Evolutionary conservation across 2,329 filamentous ascomycete species (phyloP).

Genomic region (Akanthomyces muscarius): DNA sequence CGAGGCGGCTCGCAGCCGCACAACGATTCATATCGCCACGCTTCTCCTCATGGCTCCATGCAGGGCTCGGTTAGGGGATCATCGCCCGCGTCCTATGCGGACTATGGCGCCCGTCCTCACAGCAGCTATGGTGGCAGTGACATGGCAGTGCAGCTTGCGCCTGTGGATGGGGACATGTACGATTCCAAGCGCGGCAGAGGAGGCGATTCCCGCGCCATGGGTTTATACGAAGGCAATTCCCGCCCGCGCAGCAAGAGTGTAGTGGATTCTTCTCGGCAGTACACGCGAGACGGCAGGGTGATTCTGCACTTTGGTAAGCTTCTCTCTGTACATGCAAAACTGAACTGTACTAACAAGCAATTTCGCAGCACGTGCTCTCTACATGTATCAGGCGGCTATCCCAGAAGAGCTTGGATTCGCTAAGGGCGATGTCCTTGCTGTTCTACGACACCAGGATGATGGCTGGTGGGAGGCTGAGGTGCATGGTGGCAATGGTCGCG

Average conservation of each 20-base stretch:
- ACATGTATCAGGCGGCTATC: slow-evolving; percentile 91
- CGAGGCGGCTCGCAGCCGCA: slow-evolving; percentile 37
- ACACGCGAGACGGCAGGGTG: slow-evolving; percentile 78
- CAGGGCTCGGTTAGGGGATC: slow-evolving; percentile 41
- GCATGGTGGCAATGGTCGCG: slow-evolving; percentile 59
- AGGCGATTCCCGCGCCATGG: slow-evolving; percentile 50
- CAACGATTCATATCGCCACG: slow-evolving; percentile 45
- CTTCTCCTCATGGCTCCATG: slow-evolving; percentile 46
- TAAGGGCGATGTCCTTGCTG: slow-evolving; percentile 87
- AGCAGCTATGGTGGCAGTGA: slow-evolving; percentile 49
- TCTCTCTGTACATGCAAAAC: not conserved
- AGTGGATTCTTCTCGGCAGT: slow-evolving; percentile 75
- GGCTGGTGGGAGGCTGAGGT: slow-evolving; percentile 99
- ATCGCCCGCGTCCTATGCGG: slow-evolving; percentile 46
- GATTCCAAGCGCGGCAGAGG: slow-evolving; percentile 52
- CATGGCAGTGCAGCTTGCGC: slow-evolving; percentile 67
- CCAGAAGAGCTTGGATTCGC: slow-evolving; percentile 89
- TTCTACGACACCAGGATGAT: slow-evolving; percentile 89
- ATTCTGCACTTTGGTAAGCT: slow-evolving; percentile 92
- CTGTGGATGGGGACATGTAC: slow-evolving; percentile 53
- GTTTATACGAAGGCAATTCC: slow-evolving; percentile 51
- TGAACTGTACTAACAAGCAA: slow-evolving; percentile 22
- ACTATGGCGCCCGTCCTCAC: slow-evolving; percentile 45
- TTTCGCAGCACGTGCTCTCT: slow-evolving; percentile 76
- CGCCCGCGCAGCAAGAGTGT: slow-evolving; percentile 75